These are phyloP conservation scores for Pseudonitzschia multiseries DNA, from an alignment of 108 stramenopile genomes.

Conservation along the genomic window DNA sequence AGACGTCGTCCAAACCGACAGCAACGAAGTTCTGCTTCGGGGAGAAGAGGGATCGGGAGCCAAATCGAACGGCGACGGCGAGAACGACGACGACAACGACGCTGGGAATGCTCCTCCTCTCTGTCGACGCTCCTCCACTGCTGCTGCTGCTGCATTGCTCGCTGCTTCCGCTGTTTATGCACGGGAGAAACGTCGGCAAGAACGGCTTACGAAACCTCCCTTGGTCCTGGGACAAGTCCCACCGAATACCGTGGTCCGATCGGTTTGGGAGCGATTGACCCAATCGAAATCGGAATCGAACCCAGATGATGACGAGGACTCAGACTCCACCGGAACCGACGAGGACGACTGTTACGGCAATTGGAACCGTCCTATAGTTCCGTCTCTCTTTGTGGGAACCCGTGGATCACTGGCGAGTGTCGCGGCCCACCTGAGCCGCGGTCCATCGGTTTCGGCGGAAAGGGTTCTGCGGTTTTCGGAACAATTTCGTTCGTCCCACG, in stretches of 20 bases:
- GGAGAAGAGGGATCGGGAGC: not conserved
- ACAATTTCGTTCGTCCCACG: not conserved
- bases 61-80: not conserved
- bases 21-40: not conserved
- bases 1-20: too few species aligned
- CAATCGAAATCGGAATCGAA: not conserved
- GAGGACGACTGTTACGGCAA: not conserved
- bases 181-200: constrained; percentile 4
- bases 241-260: not conserved
- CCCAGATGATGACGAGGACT: not conserved
- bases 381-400: not conserved
- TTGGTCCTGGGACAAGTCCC: constrained; percentile 3
- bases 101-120: not conserved
- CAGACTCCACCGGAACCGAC: not conserved
- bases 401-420: not conserved
- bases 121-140: not conserved
- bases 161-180: constrained; percentile 11
- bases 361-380: not conserved
- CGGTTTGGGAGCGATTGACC: not conserved
- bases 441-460: not conserved
- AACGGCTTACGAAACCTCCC: not conserved
- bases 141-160: not conserved
- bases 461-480: not conserved
- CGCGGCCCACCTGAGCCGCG: not conserved
- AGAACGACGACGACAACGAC: not conserved